Base-by-base conservation (phyloP, 257 asterid species). In the Coffea eugenioides region DNA sequence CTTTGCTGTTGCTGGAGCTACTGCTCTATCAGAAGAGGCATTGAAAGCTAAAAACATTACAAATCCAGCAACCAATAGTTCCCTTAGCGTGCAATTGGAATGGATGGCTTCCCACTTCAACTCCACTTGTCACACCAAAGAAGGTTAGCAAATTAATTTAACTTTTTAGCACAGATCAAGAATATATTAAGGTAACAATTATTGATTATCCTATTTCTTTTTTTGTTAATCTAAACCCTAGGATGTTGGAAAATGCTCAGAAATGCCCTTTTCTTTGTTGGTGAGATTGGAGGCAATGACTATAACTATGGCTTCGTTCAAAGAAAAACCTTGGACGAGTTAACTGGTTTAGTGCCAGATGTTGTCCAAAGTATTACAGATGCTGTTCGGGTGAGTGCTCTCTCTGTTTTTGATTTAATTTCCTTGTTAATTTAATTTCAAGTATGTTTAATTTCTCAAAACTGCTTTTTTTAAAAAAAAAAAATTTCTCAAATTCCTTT, bases 251-350 rank as follows among this genome's bases (percentile, higher is more conserved):
- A 84, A 23, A 27, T 61, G 16, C 83, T 84, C 12, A 81, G 78
- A 25, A 74, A 36, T 20, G 68, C 87, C 18, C 79, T 84, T 5
- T 81, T 86, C 79, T 0, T 86, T 13, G 83, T 84, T 8, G 88
- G 88, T 14, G 88, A 82, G 75, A 83, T 85, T 21, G 86, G 88
- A 49, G 86, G 86, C 48, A 85, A 85, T 3, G 27, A 27, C 27
- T 27, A 27, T 27, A 27, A 27, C 27, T 27, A 27, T 27, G 27
- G 27, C 27, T 27, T 27, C 27, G 27, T 27, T 27, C 27, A 27
- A 27, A 27, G 27, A 27, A 27, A 27, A 27, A 27, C 27, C 27
- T 27, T 27, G 27, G 27, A 27, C 27, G 27, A 27, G 27, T 27
- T 27, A 27, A 27, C 27, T 27, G 27, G 27, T 27, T 27, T 27